phyloP scores from a whole-genome alignment of 2,329 filamentous ascomycete species.

The Clarireedia hainanense region DNA sequence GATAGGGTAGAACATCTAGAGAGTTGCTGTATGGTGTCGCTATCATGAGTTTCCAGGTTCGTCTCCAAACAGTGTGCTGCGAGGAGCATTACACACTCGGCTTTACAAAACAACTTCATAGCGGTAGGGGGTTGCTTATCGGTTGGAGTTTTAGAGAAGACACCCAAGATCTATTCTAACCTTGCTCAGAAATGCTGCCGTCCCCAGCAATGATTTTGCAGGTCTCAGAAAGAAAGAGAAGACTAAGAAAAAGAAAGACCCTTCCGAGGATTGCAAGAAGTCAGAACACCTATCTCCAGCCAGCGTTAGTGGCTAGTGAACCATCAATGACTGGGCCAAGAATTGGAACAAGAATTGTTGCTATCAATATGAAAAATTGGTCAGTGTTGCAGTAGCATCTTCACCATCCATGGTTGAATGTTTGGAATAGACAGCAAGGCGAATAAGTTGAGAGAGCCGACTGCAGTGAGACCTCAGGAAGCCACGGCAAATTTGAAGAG shows the following conservation, averaged over 20 bases:
- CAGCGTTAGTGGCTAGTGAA: background rate
- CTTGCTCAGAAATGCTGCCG: background rate
- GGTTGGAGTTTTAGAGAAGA: background rate
- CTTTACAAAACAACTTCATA: no score
- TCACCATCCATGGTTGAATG: constrained; percentile 48
- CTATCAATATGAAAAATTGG: background rate
- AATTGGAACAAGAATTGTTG: background rate
- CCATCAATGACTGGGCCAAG: background rate
- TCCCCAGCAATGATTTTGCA: background rate
- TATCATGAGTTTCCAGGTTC: no score
- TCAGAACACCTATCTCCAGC: background rate
- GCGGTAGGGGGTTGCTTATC: background rate
- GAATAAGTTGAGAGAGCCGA: background rate
- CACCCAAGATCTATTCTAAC: background rate
- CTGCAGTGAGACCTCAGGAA: no score
- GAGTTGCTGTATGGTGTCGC: no score
- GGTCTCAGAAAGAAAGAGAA: background rate
- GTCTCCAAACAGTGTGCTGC: no score
- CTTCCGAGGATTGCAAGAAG: background rate
- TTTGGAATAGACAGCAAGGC: constrained; percentile 40
- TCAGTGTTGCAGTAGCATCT: no score
- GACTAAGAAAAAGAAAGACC: background rate
- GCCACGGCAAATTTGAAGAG: no score
- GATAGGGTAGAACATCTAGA: no score
- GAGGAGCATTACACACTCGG: no score